A percentile compares a stretch with the other conserved stretches of the same genome.
phyloP scores from a whole-genome alignment of 805 yeast species.

The Barnettozyma wickerhamii region DNA sequence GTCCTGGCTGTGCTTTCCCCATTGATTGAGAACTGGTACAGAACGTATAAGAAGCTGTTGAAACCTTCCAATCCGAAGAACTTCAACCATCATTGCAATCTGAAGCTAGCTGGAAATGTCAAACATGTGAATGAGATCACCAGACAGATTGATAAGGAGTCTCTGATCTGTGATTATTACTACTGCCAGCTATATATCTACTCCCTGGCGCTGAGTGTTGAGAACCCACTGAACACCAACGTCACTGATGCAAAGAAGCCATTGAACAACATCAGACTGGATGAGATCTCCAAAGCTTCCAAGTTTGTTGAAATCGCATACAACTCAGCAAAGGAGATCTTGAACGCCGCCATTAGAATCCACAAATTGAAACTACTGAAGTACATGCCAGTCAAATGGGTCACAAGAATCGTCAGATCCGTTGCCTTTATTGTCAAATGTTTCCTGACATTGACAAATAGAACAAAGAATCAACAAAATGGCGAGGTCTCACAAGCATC shows the following conservation, averaged over 20 bases:
- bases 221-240: conserved; percentile 27
- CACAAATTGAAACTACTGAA: conserved; percentile 58
- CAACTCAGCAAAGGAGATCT: conserved; percentile 75
- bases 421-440: conserved; percentile 89
- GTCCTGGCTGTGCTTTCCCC: conserved; percentile 72
- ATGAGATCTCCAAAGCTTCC: conserved; percentile 69
- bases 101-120: conserved; percentile 24
- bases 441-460: conserved; percentile 54
- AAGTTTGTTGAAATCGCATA: conserved; percentile 79
- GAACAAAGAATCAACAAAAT: conserved; percentile 11
- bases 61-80: conserved; percentile 42
- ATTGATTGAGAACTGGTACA: conserved; percentile 73
- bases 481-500: conserved; percentile 26
- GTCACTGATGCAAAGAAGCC: conserved; percentile 18
- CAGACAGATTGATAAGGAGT: conserved; percentile 53
- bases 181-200: conserved; percentile 81
- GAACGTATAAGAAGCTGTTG: conserved; percentile 53
- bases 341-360: conserved; percentile 66
- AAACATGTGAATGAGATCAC: conserved; percentile 31
- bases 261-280: conserved; percentile 43
- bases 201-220: conserved; percentile 69
- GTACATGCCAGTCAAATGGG: conserved; percentile 92
- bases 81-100: conserved; percentile 28
- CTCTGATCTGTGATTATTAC: conserved; percentile 75
- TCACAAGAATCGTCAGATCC: conserved; percentile 78